Conservation (phyloP, 1,284 basidiomycete genomes). For the Malassezia restricta region DNA sequence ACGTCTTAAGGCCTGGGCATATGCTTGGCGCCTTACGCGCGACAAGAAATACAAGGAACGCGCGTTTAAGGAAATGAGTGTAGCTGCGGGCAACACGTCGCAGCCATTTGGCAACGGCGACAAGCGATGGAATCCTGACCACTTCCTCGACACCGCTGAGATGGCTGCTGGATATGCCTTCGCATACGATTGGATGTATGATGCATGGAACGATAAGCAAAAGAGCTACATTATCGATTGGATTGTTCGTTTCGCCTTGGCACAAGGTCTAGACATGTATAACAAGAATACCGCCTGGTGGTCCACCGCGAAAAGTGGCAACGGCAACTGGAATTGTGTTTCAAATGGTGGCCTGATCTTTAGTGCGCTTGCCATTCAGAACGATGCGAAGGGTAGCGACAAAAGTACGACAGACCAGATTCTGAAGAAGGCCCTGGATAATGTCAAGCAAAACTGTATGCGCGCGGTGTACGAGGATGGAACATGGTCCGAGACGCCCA, state of each 20-base stretch:
- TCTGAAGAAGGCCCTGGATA: conserved; percentile 62
- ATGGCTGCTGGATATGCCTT: conserved; percentile 56
- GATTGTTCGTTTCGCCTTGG: conserved; percentile 62
- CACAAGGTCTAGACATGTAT: conserved; percentile 50
- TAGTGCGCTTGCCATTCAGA: conserved; percentile 74
- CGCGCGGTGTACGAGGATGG: conserved; percentile 57
- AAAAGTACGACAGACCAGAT: conserved; percentile 57
- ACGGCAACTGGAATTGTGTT: conserved; percentile 95
- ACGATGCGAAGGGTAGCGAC: conserved; percentile 58
- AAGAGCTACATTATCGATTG: conserved; percentile 60
- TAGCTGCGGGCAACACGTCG: conserved; percentile 41
- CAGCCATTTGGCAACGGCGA: conserved; percentile 52
- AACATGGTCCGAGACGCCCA: conserved; percentile 86
- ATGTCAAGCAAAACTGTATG: conserved; percentile 71
- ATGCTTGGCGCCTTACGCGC: conserved; percentile 78
- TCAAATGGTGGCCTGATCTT: conserved; percentile 82
- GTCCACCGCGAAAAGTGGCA: conserved; percentile 44
- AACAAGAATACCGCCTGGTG: conserved; percentile 49
- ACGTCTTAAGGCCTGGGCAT: conserved; percentile 81
- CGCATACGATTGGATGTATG: conserved; percentile 87
- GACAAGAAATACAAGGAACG: conserved; percentile 81
- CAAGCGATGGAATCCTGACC: conserved; percentile 62
- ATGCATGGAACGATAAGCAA: conserved; percentile 66
- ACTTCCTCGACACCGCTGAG: conserved; percentile 92
- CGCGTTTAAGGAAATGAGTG: conserved; percentile 63